Evolutionary conservation across 805 yeast species (phyloP).

Genomic region (Wickerhamiella domercqiae): DNA sequence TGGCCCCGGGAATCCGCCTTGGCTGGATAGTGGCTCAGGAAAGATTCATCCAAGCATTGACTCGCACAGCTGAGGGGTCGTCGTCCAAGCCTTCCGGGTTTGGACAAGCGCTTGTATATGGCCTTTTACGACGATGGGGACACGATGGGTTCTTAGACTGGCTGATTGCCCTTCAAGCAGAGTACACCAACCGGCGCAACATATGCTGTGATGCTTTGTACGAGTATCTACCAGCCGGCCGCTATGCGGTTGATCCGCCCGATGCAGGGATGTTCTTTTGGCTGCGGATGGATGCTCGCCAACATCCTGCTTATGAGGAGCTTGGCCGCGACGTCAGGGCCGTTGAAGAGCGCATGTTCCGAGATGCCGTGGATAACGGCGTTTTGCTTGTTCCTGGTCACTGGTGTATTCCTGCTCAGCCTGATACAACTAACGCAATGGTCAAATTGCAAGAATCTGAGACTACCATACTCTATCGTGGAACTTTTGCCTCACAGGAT

Average conservation of each 20-base stretch:
- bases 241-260: conserved; percentile 24
- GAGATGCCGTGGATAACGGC: conserved; percentile 20
- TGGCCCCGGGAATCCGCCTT: conserved; percentile 80
- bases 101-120: conserved; percentile 56
- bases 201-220: conserved; percentile 59
- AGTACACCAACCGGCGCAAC: conserved; percentile 80
- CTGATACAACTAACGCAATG: conserved; percentile 22
- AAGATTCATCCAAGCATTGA: conserved; percentile 42
- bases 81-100: conserved; percentile 73
- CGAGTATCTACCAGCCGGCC: conserved; percentile 34
- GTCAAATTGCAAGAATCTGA: conserved; percentile 15
- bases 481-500: conserved; percentile 26
- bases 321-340: conserved; percentile 17
- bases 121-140: conserved; percentile 74
- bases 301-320: conserved; percentile 22
- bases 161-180: conserved; percentile 57
- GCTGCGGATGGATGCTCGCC: conserved; percentile 33
- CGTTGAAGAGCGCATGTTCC: conserved; percentile 24
- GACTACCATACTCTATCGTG: conserved; percentile 25
- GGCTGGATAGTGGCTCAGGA: conserved; percentile 79
- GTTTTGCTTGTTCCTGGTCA: conserved; percentile 28
- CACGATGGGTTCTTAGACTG: conserved; percentile 78
- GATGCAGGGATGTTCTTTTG: conserved; percentile 40
- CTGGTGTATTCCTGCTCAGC: conserved; percentile 25
- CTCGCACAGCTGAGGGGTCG: conserved; percentile 64